These are phyloP conservation scores for Sugiyamaella qingdaonensis DNA, from an alignment of 805 yeast genomes.

Conservation along the genomic window DNA sequence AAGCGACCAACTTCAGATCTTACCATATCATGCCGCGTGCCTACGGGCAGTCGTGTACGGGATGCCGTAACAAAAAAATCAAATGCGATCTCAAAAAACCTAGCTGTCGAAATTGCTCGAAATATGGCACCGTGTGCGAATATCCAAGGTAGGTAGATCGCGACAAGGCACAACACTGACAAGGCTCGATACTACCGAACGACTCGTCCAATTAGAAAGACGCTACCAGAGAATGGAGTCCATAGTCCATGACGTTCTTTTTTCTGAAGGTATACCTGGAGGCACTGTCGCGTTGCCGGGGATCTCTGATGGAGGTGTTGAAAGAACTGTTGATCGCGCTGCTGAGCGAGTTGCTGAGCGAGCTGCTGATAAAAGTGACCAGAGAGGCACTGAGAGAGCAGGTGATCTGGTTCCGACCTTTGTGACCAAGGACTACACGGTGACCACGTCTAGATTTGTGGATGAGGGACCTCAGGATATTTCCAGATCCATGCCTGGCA, in stretches of 20 bases:
- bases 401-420: background rate
- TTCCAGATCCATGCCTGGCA: constrained; percentile 3
- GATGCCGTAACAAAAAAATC: constrained; percentile 15
- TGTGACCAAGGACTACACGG: background rate
- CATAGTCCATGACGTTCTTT: background rate
- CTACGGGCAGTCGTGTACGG: constrained; percentile 7
- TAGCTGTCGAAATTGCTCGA: constrained; percentile 3
- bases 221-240: background rate
- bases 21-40: background rate
- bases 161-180: background rate
- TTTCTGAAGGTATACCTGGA: background rate
- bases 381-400: background rate
- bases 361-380: too few relatives aligned
- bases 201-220: background rate
- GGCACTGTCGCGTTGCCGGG: background rate
- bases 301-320: too few relatives aligned
- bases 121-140: constrained; percentile 3
- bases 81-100: constrained; percentile 7
- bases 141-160: constrained; percentile 2
- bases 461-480: background rate
- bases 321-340: too few relatives aligned
- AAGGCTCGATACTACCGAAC: background rate
- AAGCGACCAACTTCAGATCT: too few relatives aligned
- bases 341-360: too few relatives aligned
- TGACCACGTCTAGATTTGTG: background rate